Conservation (phyloP, 129 eudicot genomes). For the Smallanthus sonchifolius region DNA sequence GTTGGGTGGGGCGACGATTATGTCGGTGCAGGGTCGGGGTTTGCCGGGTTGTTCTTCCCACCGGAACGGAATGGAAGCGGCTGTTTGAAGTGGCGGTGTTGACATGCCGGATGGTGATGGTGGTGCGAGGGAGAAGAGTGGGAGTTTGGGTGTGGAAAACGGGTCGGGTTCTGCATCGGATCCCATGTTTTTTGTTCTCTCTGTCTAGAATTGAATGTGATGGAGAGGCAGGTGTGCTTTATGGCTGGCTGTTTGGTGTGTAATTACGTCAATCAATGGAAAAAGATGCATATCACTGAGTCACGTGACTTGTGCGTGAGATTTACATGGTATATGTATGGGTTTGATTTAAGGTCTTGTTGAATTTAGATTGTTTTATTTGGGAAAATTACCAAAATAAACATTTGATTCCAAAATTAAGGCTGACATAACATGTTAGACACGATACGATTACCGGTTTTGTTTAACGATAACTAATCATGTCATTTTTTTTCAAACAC, state of each 20-base stretch:
- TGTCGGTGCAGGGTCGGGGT: slow-evolving; percentile 60
- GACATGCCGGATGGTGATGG: slow-evolving; percentile 38
- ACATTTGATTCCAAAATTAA: no score
- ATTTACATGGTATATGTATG: background rate
- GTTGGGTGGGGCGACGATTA: slow-evolving; percentile 21
- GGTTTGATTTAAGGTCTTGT: background rate
- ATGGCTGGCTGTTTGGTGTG: background rate
- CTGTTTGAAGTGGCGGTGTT: slow-evolving; percentile 69
- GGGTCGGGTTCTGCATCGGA: slow-evolving; percentile 34
- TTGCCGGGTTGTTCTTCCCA: slow-evolving; percentile 97
- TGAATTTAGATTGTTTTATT: background rate
- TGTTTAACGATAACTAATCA: no score
- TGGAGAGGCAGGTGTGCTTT: background rate
- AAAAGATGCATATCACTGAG: background rate
- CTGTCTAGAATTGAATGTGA: slow-evolving; percentile 1
- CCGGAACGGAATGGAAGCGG: slow-evolving; percentile 75
- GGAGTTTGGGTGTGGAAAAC: slow-evolving; percentile 37
- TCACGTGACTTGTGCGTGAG: slow-evolving; percentile 25
- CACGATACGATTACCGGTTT: no score
- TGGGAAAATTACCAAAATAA: no score
- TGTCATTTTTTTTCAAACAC: no score
- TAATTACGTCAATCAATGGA: background rate
- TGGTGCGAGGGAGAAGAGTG: slow-evolving; percentile 24
- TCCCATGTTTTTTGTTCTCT: slow-evolving; percentile 18
- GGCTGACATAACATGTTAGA: no score